Conservation (phyloP, 148 eudicot species). For the Limonium bicolor region DNA sequence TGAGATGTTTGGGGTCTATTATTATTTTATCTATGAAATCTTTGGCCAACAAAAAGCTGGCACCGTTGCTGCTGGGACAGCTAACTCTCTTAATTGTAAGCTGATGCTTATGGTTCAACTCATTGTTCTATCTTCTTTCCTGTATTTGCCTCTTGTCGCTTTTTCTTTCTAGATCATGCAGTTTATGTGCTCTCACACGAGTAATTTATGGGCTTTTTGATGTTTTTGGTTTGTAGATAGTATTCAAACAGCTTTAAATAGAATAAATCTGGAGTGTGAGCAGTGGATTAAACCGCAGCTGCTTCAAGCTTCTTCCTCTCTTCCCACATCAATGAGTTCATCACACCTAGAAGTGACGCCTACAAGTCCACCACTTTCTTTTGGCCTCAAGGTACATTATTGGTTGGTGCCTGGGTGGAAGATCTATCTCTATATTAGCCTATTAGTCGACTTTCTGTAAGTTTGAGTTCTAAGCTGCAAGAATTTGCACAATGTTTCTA, state of each 20-base stretch:
- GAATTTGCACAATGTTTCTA: too few relatives aligned
- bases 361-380: slow-evolving; percentile 39
- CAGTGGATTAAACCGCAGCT: slow-evolving; percentile 57
- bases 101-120: not conserved
- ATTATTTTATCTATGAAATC: slow-evolving; percentile 66
- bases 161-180: too few relatives aligned
- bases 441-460: too few relatives aligned
- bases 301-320: slow-evolving; percentile 26
- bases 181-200: too few relatives aligned
- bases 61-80: slow-evolving; percentile 39
- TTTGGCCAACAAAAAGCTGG: slow-evolving; percentile 58
- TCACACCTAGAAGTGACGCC: slow-evolving; percentile 61
- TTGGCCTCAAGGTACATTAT: slow-evolving; percentile 83
- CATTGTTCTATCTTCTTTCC: slow-evolving; percentile 8
- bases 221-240: slow-evolving; percentile 36
- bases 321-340: slow-evolving; percentile 33
- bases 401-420: too few relatives aligned
- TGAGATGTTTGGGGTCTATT: slow-evolving; percentile 83
- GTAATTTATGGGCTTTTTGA: too few relatives aligned
- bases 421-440: too few relatives aligned
- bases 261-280: slow-evolving; percentile 67
- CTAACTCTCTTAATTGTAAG: slow-evolving; percentile 59
- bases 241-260: slow-evolving; percentile 55
- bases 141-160: not conserved
- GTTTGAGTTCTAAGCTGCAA: too few relatives aligned